Conservation (phyloP, 1,284 basidiomycete species). For the Polyporus tsugae region DNA sequence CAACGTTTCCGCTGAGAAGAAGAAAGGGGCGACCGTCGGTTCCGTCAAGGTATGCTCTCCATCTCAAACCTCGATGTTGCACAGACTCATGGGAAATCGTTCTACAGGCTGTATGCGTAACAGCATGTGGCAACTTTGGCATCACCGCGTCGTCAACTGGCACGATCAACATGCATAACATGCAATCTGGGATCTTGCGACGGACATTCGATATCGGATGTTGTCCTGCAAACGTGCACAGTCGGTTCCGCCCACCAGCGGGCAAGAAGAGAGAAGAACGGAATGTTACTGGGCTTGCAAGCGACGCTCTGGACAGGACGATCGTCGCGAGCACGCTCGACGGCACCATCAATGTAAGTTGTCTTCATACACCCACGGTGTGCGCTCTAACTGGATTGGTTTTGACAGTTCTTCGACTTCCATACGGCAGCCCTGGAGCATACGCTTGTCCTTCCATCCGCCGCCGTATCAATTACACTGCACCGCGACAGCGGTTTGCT, state of each 20-base stretch:
- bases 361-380: background rate
- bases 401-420: slow-evolving; percentile 92
- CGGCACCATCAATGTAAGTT: slow-evolving; percentile 85
- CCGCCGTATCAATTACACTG: slow-evolving; percentile 76
- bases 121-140: slow-evolving; percentile 97
- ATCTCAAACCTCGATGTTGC: slow-evolving; percentile 1
- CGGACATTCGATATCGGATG: slow-evolving; percentile 77
- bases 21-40: slow-evolving; percentile 53
- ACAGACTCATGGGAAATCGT: background rate
- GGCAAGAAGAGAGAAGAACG: slow-evolving; percentile 62
- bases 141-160: slow-evolving; percentile 85
- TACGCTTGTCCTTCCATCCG: slow-evolving; percentile 73
- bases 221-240: slow-evolving; percentile 61
- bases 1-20: slow-evolving; percentile 58
- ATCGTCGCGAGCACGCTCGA: slow-evolving; percentile 89
- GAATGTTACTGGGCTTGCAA: slow-evolving; percentile 83
- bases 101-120: slow-evolving; percentile 83
- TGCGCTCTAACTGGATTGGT: background rate
- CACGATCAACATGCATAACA: slow-evolving; percentile 89
- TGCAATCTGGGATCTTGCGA: slow-evolving; percentile 93
- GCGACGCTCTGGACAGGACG: slow-evolving; percentile 85
- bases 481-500: slow-evolving; percentile 91
- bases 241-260: slow-evolving; percentile 39
- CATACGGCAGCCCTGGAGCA: slow-evolving; percentile 80
- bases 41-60: slow-evolving; percentile 64